Conservation (phyloP, 169 alveolate genomes). For the Plasmodium yoelii region DNA sequence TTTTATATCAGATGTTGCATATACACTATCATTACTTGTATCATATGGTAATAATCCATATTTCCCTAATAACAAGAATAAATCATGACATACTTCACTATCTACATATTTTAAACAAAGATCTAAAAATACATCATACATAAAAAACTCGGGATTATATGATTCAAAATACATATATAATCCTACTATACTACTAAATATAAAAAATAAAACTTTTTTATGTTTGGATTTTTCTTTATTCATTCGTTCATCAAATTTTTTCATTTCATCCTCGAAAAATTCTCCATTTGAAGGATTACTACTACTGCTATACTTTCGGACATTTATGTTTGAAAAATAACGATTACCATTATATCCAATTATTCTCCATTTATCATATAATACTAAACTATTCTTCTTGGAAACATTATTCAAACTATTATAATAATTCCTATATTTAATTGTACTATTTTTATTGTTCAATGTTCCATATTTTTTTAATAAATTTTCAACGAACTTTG, state of each 20-base stretch:
- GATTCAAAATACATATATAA: constrained; percentile 66
- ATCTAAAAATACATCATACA: constrained; percentile 78
- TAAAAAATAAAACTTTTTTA: constrained; percentile 32
- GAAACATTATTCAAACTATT: too few species aligned
- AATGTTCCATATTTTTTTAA: too few species aligned
- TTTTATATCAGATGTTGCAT: constrained; percentile 22
- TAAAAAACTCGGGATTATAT: constrained; percentile 70
- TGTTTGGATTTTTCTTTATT: constrained; percentile 37
- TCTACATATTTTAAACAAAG: constrained; percentile 80
- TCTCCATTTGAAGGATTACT: too few species aligned
- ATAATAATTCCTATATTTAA: too few species aligned
- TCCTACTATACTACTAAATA: constrained; percentile 19
- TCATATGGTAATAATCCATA: constrained; percentile 82
- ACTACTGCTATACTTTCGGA: too few species aligned
- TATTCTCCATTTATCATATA: too few species aligned
- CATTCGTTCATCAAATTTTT: constrained; percentile 27
- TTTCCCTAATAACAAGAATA: constrained; percentile 79
- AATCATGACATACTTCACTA: constrained; percentile 81
- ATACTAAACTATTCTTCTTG: too few species aligned
- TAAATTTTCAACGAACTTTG: too few species aligned
- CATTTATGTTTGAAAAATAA: too few species aligned
- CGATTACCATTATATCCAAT: too few species aligned
- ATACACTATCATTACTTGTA: constrained; percentile 75
- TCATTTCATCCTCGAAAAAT: constrained; percentile 25
- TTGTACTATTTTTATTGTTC: too few species aligned